Conservation (phyloP, 2,329 filamentous ascomycete genomes). For the Fusarium sp. region DNA sequence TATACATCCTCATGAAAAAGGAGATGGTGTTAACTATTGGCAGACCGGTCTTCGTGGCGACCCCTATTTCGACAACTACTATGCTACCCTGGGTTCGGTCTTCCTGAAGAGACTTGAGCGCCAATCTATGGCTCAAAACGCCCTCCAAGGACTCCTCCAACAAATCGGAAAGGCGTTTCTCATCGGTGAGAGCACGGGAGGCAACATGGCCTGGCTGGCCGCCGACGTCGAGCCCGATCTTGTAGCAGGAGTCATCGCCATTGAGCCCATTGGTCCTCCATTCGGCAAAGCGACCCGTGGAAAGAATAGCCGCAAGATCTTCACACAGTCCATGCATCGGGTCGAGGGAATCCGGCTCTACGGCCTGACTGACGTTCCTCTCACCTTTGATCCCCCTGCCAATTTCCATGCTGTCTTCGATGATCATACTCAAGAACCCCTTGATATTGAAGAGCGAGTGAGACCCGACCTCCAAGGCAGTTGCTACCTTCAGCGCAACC, state of each 20-base stretch:
- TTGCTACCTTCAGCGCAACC: slow-evolving; percentile 36
- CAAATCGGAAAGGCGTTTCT: slow-evolving; percentile 55
- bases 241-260: slow-evolving; percentile 59
- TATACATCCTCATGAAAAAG: neutral
- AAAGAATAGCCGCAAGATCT: slow-evolving; percentile 22
- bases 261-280: slow-evolving; percentile 66
- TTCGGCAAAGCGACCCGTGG: slow-evolving; percentile 46
- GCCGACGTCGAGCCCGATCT: slow-evolving; percentile 60
- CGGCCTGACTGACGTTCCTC: slow-evolving; percentile 54
- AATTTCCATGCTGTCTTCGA: slow-evolving; percentile 20
- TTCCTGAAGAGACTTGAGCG: slow-evolving; percentile 42
- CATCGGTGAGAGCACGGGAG: slow-evolving; percentile 62
- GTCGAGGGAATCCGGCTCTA: slow-evolving; percentile 46
- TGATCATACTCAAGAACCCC: neutral
- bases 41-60: slow-evolving; percentile 55
- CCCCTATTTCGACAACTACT: slow-evolving; percentile 60
- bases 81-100: slow-evolving; percentile 54
- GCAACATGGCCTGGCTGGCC: slow-evolving; percentile 57
- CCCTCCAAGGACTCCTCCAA: slow-evolving; percentile 55
- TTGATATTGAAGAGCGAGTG: slow-evolving; percentile 22
- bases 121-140: slow-evolving; percentile 47
- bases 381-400: slow-evolving; percentile 55
- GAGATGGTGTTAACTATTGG: neutral
- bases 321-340: slow-evolving; percentile 13
- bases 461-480: slow-evolving; percentile 25